These are phyloP conservation scores for Boechera divaricarpa DNA, from an alignment of 345 rosid species.

Conservation along the genomic window DNA sequence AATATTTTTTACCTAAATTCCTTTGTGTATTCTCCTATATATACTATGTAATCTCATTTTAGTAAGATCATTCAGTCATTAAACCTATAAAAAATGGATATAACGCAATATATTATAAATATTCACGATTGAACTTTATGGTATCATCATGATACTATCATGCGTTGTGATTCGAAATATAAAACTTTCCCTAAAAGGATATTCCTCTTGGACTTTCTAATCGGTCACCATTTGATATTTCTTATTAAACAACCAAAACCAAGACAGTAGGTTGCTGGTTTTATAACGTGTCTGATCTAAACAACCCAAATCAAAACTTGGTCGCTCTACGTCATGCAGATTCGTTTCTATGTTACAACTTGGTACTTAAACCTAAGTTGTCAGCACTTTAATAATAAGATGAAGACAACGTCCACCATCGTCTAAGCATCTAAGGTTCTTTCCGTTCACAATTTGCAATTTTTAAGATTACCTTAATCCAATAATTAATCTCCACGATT, in stretches of 20 bases:
- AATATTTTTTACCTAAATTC: too few species aligned
- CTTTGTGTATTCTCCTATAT: too few species aligned
- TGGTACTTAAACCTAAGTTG: constrained; percentile 37
- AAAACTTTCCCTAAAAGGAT: neutral
- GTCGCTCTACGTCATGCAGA: constrained; percentile 43
- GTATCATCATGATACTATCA: neutral
- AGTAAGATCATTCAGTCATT: too few species aligned
- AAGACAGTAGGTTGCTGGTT: constrained; percentile 36
- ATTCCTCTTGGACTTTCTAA: constrained; percentile 27
- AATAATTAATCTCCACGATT: constrained; percentile 28
- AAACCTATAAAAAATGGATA: neutral
- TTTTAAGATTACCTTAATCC: constrained; percentile 29
- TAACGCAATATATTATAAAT: neutral
- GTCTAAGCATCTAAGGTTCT: constrained; percentile 37
- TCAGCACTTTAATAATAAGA: constrained; percentile 21
- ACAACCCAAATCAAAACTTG: constrained; percentile 37
- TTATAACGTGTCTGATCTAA: constrained; percentile 40
- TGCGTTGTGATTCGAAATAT: constrained; percentile 19
- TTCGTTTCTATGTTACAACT: constrained; percentile 49
- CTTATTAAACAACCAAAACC: constrained; percentile 17
- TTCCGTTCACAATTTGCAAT: constrained; percentile 31
- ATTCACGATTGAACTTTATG: constrained; percentile 2
- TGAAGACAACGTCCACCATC: constrained; percentile 33
- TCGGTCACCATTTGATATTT: neutral
- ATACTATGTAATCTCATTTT: too few species aligned